Evolutionary conservation across 1,284 basidiomycete genomes (phyloP).

Genomic region (Pyrrhoderma noxium): DNA sequence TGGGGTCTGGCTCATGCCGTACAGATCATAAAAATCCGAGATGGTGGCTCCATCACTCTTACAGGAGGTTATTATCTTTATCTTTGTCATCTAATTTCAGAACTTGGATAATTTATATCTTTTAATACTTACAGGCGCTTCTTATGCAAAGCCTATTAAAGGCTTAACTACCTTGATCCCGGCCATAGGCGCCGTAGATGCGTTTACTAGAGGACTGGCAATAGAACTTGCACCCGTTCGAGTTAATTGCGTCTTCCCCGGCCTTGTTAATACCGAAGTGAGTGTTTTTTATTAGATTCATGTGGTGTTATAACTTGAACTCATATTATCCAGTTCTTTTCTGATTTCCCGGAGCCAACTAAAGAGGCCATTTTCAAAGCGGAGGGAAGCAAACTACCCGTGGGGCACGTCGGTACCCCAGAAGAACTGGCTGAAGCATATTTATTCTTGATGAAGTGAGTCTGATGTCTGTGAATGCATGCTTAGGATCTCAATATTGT

Average conservation of each 20-base stretch:
- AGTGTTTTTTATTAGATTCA: not conserved
- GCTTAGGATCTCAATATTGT: too few relatives aligned
- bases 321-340: not conserved
- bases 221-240: conserved; percentile 21
- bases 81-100: not conserved
- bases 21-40: conserved; percentile 16
- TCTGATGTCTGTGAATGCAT: not conserved
- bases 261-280: conserved; percentile 18
- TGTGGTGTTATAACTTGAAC: not conserved
- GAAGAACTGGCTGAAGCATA: conserved; percentile 22
- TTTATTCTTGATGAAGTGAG: conserved; percentile 22
- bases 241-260: conserved; percentile 19
- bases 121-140: not conserved
- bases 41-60: conserved; percentile 17
- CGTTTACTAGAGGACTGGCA: conserved; percentile 19
- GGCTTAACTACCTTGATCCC: conserved; percentile 16
- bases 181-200: conserved; percentile 19
- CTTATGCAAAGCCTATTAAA: conserved; percentile 12
- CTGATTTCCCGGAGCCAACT: conserved; percentile 7
- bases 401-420: conserved; percentile 18
- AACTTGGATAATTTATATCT: too few relatives aligned
- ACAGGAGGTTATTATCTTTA: conserved; percentile 15
- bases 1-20: conserved; percentile 19
- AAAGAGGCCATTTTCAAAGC: conserved; percentile 8
- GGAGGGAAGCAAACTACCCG: conserved; percentile 10